These are phyloP conservation scores for Ramularia endophylla DNA, from an alignment of 2,329 filamentous ascomycete species.

Conservation along the genomic window DNA sequence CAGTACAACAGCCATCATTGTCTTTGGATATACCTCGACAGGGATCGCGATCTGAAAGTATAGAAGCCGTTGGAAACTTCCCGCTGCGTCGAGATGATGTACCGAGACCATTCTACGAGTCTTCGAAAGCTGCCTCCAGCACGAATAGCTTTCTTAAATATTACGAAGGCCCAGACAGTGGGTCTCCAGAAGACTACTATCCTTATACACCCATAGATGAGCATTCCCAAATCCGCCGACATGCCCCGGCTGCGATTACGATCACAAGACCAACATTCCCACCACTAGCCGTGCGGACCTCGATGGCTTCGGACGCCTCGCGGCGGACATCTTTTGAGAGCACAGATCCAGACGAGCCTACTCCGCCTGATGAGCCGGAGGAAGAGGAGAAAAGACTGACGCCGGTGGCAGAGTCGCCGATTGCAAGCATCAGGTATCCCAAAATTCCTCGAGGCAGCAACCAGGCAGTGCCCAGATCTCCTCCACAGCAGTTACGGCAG, in stretches of 20 bases:
- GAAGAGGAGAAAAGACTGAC: conserved; percentile 39
- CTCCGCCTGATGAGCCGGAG: conserved; percentile 41
- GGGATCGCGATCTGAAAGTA: conserved; percentile 2
- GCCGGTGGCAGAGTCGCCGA: conserved; percentile 40
- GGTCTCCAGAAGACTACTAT: conserved; percentile 19
- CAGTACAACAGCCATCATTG: conserved; percentile 12
- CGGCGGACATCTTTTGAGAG: conserved; percentile 44
- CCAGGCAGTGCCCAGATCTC: conserved; percentile 38
- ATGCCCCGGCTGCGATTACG: conserved; percentile 17
- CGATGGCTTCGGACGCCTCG: conserved; percentile 22
- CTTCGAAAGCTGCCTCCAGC: conserved; percentile 9
- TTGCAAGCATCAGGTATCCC: conserved; percentile 41
- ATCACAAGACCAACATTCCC: conserved; percentile 22
- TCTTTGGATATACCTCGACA: conserved; percentile 21
- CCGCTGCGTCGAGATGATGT: no score
- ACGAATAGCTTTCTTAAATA: conserved; percentile 24
- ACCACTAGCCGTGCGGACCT: conserved; percentile 18
- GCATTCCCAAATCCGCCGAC: conserved; percentile 17
- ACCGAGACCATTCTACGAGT: conserved; percentile 1
- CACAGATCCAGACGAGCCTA: conserved; percentile 40
- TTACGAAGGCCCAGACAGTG: conserved; percentile 27
- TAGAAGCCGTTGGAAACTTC: not conserved
- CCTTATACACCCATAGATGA: conserved; percentile 21
- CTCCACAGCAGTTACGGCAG: conserved; percentile 4
- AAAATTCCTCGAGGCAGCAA: conserved; percentile 44